A percentile compares a stretch with the other conserved stretches of the same genome.
phyloP scores from a whole-genome alignment of 768 basidiomycete species.

The Tubosaeta sp. region DNA sequence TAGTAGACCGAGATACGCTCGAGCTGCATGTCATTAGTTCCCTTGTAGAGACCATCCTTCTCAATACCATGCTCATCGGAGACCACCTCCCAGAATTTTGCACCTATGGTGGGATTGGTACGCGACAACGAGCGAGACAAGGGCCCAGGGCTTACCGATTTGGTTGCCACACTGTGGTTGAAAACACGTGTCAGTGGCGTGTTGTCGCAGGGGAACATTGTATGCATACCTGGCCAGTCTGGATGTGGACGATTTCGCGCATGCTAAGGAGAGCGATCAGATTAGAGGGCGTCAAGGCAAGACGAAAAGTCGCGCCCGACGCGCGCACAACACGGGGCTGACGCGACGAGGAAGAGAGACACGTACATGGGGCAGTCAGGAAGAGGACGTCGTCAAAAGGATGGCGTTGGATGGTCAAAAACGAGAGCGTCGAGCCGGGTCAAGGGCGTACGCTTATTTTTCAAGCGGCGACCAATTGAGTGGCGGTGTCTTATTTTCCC shows the following conservation, averaged over 20 bases:
- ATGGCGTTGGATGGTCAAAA: conserved; percentile 34
- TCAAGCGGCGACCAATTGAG: conserved; percentile 31
- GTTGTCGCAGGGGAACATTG: background rate
- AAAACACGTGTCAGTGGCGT: conserved; percentile 28
- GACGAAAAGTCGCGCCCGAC: conserved; percentile 21
- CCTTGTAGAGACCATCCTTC: conserved; percentile 89
- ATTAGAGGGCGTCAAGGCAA: conserved; percentile 10
- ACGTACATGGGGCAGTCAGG: conserved; percentile 29
- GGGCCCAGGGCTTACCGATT: conserved; percentile 65
- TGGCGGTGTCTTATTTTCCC: conserved; percentile 25
- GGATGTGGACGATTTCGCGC: conserved; percentile 99
- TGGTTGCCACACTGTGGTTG: conserved; percentile 90
- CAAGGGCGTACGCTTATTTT: conserved; percentile 37
- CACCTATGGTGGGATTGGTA: conserved; percentile 48
- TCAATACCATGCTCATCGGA: conserved; percentile 98
- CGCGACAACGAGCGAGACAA: conserved; percentile 8
- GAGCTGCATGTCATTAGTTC: conserved; percentile 90
- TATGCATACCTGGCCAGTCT: conserved; percentile 87
- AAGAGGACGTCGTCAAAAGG: conserved; percentile 27
- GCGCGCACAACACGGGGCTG: conserved; percentile 22
- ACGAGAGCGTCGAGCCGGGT: conserved; percentile 31
- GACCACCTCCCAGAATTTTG: conserved; percentile 97
- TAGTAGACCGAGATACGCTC: conserved; percentile 98
- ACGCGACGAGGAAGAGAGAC: conserved; percentile 18
- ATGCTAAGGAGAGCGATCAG: conserved; percentile 53